Base-by-base conservation (phyloP, 192 early-diverging fungal genomes). In the Backusella morwellensis region DNA sequence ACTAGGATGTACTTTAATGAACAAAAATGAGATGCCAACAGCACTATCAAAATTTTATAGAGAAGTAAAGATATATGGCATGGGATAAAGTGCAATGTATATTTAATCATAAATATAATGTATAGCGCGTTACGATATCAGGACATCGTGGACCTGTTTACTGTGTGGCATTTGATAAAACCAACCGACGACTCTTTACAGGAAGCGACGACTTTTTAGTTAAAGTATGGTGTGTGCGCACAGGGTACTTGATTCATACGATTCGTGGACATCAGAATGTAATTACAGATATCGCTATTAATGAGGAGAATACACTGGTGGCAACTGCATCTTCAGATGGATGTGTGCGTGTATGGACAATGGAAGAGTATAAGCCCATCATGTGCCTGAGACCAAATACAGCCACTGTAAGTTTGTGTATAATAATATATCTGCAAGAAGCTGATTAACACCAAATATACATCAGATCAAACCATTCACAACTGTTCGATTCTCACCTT, bases 171-270 rank as follows among this genome's bases (percentile, higher is more conserved):
- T 95, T 95, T 78, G 95, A 96, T 82, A 85, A 86, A 59, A 90
- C 92, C 0, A 89, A 91, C 21, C 83, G 86, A 38, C 86, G 93
- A 17, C 85, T 94, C 68, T 90, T 95, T 56, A 96, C 95, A 35
- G 95, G 94, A 69, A 94, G 93, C 81, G 95, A 97, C 80, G 95
- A 97, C 80, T 93, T 88, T 50, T 75, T 97, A 32, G 89, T 97
- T 70, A 97, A 95, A 70, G 84, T 96, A 3, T 97, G 94, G 94
- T 93, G 92, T 79, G 88, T 93, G 23, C 82, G 87, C 2, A 91
- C 93, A 7, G 95, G 94, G 35, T 90, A 87, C 70, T 85, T 95
- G 11, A 89, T 97, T 41, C 88, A 93, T 78, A 92, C 94, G 0
- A 84, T 97, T n/a, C 89, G 94, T 71, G 94, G 94, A 14, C 95